A percentile compares a stretch with the other conserved stretches of the same genome.
Evolutionary conservation across 305 asterid genomes (phyloP).

Genomic region (Solanum hybrid): DNA sequence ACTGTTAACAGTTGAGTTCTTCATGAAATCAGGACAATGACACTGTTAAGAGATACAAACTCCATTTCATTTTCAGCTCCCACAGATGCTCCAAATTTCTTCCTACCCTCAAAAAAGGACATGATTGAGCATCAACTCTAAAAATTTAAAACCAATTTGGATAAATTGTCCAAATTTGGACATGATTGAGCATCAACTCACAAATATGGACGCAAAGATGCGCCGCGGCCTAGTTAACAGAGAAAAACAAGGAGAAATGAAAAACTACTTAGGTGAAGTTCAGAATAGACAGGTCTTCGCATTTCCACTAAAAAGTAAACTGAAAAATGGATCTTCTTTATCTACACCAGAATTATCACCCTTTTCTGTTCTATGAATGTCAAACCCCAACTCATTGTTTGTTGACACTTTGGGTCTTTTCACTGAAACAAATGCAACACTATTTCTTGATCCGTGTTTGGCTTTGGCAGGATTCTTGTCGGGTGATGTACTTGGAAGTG

Average conservation of each 20-base stretch:
- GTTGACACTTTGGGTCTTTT: conserved; percentile 32
- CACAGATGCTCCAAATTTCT: not conserved
- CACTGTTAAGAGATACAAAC: not conserved
- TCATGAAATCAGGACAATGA: not conserved
- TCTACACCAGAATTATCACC: conserved; percentile 11
- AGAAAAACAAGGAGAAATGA: not conserved
- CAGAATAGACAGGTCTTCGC: conserved; percentile 24
- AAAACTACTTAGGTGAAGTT: not conserved
- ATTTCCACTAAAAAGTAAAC: conserved; percentile 34
- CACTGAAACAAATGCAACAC: conserved; percentile 67
- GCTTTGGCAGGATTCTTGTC: conserved; percentile 11
- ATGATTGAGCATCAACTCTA: not conserved
- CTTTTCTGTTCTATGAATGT: conserved; percentile 17
- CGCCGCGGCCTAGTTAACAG: not conserved
- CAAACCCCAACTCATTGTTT: conserved; percentile 13
- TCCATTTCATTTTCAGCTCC: not conserved
- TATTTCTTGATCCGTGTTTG: conserved; percentile 25
- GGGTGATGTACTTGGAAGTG: conserved; percentile 12
- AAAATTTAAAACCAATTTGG: not conserved
- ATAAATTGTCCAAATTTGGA: not conserved
- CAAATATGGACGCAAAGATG: not conserved
- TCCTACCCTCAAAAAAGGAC: not conserved
- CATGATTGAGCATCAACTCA: not conserved
- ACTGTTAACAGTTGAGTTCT: not conserved
- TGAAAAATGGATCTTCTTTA: conserved; percentile 36